These are phyloP conservation scores for Leccinum disarticulatum DNA, from an alignment of 768 basidiomycete species.

Conservation along the genomic window DNA sequence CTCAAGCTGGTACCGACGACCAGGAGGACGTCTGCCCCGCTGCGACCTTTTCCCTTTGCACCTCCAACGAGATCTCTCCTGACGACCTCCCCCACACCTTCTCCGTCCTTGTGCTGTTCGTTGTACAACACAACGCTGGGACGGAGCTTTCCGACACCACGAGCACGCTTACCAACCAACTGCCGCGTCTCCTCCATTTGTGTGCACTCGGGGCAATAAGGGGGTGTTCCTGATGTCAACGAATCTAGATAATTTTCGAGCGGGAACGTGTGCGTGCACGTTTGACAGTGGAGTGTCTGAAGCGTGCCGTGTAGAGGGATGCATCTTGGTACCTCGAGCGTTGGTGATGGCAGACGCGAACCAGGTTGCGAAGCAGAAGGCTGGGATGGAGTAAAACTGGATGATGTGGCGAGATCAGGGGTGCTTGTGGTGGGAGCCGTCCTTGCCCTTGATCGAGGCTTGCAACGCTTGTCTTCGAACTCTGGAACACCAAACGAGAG, in stretches of 20 bases:
- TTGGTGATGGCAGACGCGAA: constrained; percentile 50
- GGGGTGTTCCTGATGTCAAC: constrained; percentile 60
- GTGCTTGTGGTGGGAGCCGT: constrained; percentile 18
- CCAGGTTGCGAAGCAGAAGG: constrained; percentile 20
- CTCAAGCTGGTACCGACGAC: constrained; percentile 90
- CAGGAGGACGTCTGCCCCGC: constrained; percentile 78
- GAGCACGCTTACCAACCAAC: constrained; percentile 72
- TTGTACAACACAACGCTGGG: constrained; percentile 92
- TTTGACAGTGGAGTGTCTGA: constrained; percentile 74
- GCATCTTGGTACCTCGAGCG: constrained; percentile 67
- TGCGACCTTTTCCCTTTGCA: constrained; percentile 63
- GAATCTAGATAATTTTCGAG: constrained; percentile 60
- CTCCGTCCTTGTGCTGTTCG: constrained; percentile 83
- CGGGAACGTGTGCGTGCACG: constrained; percentile 72
- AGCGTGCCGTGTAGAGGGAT: constrained; percentile 91
- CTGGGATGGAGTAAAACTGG: constrained; percentile 17
- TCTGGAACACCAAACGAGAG: constrained; percentile 83
- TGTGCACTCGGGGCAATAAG: constrained; percentile 79
- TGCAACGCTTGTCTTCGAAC: constrained; percentile 56
- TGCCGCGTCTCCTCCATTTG: constrained; percentile 67
- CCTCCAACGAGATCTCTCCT: constrained; percentile 74
- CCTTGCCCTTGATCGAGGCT: constrained; percentile 49
- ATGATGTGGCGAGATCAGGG: constrained; percentile 15
- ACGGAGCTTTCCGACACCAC: constrained; percentile 77
- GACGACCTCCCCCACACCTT: constrained; percentile 84